These are phyloP conservation scores for Neckera pumila DNA, from an alignment of 225 moss, liverwort and hornwort species.

Conservation along the genomic window DNA sequence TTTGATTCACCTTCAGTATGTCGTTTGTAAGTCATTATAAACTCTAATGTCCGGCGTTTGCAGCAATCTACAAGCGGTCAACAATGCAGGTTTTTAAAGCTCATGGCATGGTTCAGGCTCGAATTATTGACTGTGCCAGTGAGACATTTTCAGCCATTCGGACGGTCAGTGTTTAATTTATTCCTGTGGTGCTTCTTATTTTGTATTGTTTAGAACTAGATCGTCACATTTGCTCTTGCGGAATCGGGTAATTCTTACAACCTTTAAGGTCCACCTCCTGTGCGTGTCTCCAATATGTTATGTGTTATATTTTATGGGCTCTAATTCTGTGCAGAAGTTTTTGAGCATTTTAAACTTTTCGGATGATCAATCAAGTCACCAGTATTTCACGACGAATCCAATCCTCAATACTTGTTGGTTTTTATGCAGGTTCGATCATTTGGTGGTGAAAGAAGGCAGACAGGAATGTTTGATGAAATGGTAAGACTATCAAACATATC, in stretches of 20 bases:
- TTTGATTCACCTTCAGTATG: not conserved
- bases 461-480: conserved; percentile 85
- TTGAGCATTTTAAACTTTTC: not conserved
- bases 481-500: conserved; percentile 7
- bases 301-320: not conserved
- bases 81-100: conserved; percentile 87
- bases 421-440: conserved; percentile 78
- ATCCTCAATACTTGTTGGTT: not conserved
- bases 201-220: not conserved
- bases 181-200: not conserved
- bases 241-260: not conserved
- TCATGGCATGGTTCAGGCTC: conserved; percentile 77
- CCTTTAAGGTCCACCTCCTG: not conserved
- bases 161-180: conserved; percentile 46
- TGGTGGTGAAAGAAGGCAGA: conserved; percentile 94
- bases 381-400: not conserved
- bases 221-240: not conserved
- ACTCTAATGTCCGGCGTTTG: not conserved
- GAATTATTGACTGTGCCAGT: conserved; percentile 78
- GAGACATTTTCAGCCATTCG: conserved; percentile 96
- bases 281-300: not conserved
- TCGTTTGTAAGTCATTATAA: not conserved
- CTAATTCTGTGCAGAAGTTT: not conserved
- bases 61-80: conserved; percentile 94
- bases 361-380: not conserved